phyloP scores from a whole-genome alignment of 306 rosid species.

The Quillaja saponaria region DNA sequence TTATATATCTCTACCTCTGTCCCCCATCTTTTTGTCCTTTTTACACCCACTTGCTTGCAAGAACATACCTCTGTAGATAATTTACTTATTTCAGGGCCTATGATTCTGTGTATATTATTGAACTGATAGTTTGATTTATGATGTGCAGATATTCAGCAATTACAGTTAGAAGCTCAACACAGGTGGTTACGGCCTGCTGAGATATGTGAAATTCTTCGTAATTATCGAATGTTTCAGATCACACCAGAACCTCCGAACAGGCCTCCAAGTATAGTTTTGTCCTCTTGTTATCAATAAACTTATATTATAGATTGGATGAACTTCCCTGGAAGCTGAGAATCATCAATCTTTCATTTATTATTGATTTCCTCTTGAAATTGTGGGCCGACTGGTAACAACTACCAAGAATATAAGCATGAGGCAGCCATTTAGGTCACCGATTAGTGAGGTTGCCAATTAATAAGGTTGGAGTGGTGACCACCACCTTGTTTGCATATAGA shows the following conservation, averaged over 20 bases:
- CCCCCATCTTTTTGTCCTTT: no score
- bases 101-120: constrained; percentile 21
- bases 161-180: constrained; percentile 73
- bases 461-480: no score
- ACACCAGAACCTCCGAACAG: constrained; percentile 77
- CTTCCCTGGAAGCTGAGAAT: constrained; percentile 8
- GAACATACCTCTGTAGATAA: neutral
- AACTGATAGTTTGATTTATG: constrained; percentile 13
- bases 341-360: constrained; percentile 18
- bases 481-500: no score
- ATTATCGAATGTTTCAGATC: constrained; percentile 64
- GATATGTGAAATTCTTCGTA: constrained; percentile 91
- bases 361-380: constrained; percentile 6
- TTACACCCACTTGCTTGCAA: no score
- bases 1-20: no score
- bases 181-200: constrained; percentile 95
- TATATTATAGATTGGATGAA: constrained; percentile 15
- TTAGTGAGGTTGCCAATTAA: no score
- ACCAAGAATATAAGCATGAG: neutral
- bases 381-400: neutral
- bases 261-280: constrained; percentile 72
- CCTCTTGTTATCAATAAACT: constrained; percentile 17
- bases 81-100: no score
- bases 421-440: constrained; percentile 2
- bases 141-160: constrained; percentile 69